Percentiles rank a stretch among this genome's conserved stretches.
phyloP scores from a whole-genome alignment of 2,329 filamentous ascomycete genomes.

The Myriosclerotinia duriaeana region DNA sequence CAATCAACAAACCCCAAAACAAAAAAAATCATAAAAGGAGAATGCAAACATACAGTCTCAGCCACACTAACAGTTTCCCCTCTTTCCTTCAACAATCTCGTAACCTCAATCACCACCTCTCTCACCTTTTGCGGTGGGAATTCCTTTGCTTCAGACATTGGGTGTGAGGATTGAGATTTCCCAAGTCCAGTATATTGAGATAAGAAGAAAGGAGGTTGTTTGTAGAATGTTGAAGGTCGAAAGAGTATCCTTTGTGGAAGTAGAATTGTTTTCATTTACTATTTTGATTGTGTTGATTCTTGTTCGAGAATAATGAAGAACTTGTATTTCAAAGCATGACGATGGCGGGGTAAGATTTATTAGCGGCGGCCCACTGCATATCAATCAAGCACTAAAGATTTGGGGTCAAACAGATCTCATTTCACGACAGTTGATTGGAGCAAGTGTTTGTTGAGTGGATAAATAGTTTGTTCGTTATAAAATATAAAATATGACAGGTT shows the following conservation, averaged over 20 bases:
- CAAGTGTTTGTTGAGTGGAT: background rate
- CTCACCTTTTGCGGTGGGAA: slow-evolving; percentile 38
- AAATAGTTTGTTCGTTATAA: background rate
- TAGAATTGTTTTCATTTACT: slow-evolving; percentile 14
- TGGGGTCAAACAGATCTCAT: background rate
- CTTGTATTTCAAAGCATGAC: slow-evolving; percentile 22
- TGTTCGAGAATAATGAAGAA: background rate
- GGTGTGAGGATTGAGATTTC: background rate
- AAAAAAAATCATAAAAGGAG: background rate
- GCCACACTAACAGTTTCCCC: slow-evolving; percentile 60
- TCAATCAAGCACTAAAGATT: background rate
- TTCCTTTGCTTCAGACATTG: slow-evolving; percentile 17
- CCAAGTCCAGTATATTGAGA: background rate
- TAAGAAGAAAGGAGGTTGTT: background rate
- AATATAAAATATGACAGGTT: background rate
- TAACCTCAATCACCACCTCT: slow-evolving; percentile 47
- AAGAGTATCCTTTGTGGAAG: background rate
- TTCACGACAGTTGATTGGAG: slow-evolving; percentile 13
- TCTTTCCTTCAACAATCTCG: slow-evolving; percentile 52
- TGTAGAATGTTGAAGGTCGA: background rate
- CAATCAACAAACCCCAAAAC: background rate
- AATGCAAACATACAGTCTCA: slow-evolving; percentile 51
- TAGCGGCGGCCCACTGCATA: slow-evolving; percentile 17
- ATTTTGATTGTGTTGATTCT: background rate
- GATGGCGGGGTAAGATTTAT: slow-evolving; percentile 14